Conservation (phyloP, 148 eudicot genomes). For the Vaccinium macrocarpon region DNA sequence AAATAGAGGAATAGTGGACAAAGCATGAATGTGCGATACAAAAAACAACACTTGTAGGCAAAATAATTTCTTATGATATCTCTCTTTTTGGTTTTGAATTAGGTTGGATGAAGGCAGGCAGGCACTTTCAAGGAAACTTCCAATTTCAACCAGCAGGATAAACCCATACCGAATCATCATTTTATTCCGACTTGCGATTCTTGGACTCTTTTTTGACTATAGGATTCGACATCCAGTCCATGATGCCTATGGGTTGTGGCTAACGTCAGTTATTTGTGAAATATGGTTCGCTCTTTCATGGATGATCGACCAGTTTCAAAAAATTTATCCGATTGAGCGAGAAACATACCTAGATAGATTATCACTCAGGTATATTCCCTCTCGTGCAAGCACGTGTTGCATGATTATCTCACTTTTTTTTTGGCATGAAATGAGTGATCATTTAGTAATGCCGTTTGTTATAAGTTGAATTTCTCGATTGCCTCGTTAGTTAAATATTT, state of each 20-base stretch:
- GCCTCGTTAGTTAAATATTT: no score
- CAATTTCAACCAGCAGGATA: constrained; percentile 91
- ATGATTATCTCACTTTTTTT: no score
- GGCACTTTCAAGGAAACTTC: constrained; percentile 89
- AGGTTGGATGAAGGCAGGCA: constrained; percentile 99
- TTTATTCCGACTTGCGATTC: constrained; percentile 66
- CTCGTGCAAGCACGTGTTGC: not conserved
- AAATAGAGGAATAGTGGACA: no score
- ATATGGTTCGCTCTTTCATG: constrained; percentile 96
- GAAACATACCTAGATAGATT: constrained; percentile 96
- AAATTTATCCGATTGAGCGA: constrained; percentile 86
- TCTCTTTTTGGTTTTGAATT: not conserved
- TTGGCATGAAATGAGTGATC: not conserved
- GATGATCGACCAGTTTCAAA: constrained; percentile 96
- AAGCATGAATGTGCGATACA: no score
- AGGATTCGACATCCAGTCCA: constrained; percentile 84
- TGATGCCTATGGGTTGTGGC: constrained; percentile 89
- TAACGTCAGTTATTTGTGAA: constrained; percentile 91
- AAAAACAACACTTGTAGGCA: no score
- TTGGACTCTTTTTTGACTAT: constrained; percentile 86
- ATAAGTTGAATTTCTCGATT: not conserved
- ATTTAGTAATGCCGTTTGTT: not conserved
- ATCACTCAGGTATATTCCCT: constrained; percentile 62
- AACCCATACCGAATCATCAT: constrained; percentile 87
- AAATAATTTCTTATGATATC: not conserved